Evolutionary conservation across 768 basidiomycete species (phyloP).

Genomic region (Boletus coccyginus): DNA sequence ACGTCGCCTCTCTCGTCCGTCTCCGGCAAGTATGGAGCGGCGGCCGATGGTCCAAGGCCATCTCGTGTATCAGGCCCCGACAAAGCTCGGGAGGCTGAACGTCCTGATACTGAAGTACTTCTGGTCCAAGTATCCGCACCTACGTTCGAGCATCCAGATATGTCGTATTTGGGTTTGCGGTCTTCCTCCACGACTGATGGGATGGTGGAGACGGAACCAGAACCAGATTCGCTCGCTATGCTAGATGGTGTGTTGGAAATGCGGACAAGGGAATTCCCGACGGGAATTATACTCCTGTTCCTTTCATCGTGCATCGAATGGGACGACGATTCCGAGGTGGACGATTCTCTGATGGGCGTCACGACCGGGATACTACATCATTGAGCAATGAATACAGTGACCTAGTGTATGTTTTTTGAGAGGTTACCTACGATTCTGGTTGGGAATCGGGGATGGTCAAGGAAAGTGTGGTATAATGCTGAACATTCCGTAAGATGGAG

Average conservation of each 20-base stretch:
- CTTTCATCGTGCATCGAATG: not conserved
- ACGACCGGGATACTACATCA: constrained; percentile 1
- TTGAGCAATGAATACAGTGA: not conserved
- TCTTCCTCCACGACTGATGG: constrained; percentile 20
- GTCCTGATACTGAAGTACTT: constrained; percentile 4
- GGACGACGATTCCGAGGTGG: constrained; percentile 4
- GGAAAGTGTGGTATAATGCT: constrained; percentile 17
- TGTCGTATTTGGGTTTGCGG: constrained; percentile 19
- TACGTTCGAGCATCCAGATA: not conserved
- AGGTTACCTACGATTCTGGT: constrained; percentile 12
- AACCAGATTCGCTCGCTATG: constrained; percentile 2
- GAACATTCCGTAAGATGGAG: not conserved
- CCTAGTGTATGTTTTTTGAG: not conserved
- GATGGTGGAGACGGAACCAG: not conserved
- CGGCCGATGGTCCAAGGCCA: constrained; percentile 51
- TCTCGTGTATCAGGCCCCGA: constrained; percentile 34
- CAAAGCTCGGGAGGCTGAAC: constrained; percentile 10
- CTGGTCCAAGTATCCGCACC: not conserved
- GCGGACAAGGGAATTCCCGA: constrained; percentile 3
- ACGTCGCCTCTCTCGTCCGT: constrained; percentile 47
- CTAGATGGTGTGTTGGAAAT: constrained; percentile 15
- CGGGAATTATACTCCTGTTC: not conserved
- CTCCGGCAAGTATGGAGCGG: constrained; percentile 47
- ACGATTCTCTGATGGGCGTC: constrained; percentile 1
- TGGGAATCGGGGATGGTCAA: constrained; percentile 13